Evolutionary conservation across 164 flowering plant genomes (phyloP).

Genomic region (Sextonia rubra): DNA sequence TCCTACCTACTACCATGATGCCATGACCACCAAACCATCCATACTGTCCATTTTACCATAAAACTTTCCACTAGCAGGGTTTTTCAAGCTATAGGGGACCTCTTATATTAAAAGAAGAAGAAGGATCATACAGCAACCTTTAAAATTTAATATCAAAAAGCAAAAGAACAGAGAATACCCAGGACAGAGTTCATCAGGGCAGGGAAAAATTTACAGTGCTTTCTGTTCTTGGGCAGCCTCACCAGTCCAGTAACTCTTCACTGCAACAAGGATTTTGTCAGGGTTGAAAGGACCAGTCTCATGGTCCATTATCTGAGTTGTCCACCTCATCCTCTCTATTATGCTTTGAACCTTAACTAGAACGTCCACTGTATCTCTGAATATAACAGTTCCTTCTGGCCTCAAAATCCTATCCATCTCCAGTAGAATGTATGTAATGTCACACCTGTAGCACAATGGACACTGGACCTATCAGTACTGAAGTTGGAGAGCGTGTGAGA

Average conservation of each 20-base stretch:
- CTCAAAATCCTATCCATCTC: constrained; percentile 97
- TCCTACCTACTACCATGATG: neutral
- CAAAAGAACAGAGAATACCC: neutral
- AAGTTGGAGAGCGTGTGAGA: neutral
- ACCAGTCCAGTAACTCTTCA: constrained; percentile 89
- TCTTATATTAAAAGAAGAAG: neutral
- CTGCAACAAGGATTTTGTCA: constrained; percentile 88
- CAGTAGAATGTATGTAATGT: constrained; percentile 67
- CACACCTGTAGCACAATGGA: constrained; percentile 53
- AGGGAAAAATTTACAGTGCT: neutral
- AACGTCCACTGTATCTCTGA: constrained; percentile 82
- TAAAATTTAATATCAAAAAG: neutral
- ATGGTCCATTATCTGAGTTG: constrained; percentile 77
- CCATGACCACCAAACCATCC: neutral
- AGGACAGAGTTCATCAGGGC: neutral
- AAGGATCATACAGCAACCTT: neutral
- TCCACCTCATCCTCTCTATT: constrained; percentile 90
- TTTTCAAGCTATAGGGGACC: constrained; percentile 1
- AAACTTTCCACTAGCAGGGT: neutral
- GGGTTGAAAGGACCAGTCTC: constrained; percentile 92
- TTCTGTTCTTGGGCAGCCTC: constrained; percentile 23
- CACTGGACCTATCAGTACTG: neutral
- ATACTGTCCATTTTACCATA: neutral
- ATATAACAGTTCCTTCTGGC: constrained; percentile 91
- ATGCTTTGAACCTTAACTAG: constrained; percentile 74